Base-by-base conservation (phyloP, 2,329 filamentous ascomycete genomes). In the Fusarium oxysporum region DNA sequence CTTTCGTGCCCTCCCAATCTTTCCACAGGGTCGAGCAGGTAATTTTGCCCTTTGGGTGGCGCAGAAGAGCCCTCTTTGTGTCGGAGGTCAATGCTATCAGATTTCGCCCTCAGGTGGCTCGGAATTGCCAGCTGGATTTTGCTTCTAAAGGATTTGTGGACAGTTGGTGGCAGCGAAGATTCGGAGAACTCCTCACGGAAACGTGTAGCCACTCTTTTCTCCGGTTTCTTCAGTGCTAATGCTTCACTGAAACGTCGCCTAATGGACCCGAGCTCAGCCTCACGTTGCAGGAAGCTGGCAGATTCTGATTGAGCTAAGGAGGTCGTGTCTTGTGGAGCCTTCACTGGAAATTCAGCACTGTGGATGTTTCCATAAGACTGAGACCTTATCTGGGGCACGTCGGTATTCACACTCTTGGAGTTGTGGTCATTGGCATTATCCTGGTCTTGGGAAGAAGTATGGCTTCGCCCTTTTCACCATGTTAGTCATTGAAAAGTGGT, bases 181-280 rank as follows among this genome's bases (percentile, higher is more conserved):
- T 48, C 40, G 8, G 60, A 50, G 55, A 85, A 82, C 9, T 84
- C 79, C 65, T 87, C 85, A 14, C 74, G 79, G 71, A 86, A 86
- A 25, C 79, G 83, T 69, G 83, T 85, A 50, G 70, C 70, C 3
- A 82, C 64, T 16, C 76, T 78, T n/a, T 68, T 59, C 5, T 75
- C 75, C 5, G 74, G 76, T 40, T 80, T 80, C 33, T 77, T 80
- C 6, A 77, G 78, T 19, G 79, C 53, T 5, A 81, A 63, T 9
- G 78, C 76, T n/a, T 81, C 73, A 17, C 80, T 79, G 57, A 86
- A 85, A n/a, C 83, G 80, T 62, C 82, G 82, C 58, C 83, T 78
- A 25, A 86, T 81, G 2, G 81, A 81, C 41, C 67, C 76, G 17
- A 83, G 77, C 72, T 85, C 83, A 13, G 74, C 73, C 59, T 85